Evolutionary conservation across 2,329 filamentous ascomycete genomes (phyloP).

Genomic region (Chrysosporium queenslandicum): DNA sequence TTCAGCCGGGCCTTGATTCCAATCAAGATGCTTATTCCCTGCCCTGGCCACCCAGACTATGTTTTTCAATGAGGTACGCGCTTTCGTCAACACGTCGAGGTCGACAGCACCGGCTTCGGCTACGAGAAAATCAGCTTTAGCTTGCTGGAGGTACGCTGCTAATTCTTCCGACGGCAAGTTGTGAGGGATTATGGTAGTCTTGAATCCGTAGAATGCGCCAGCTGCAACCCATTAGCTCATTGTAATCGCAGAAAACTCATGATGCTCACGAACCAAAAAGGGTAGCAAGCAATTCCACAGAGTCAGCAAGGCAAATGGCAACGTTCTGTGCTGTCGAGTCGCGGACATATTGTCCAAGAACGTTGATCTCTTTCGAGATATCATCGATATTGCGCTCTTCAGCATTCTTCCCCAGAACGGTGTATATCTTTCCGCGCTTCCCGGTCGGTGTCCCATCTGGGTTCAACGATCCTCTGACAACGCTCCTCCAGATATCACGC

Average conservation of each 20-base stretch:
- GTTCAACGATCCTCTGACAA: slow-evolving; percentile 53
- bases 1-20: slow-evolving; percentile 76
- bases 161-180: slow-evolving; percentile 61
- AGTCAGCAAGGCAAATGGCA: slow-evolving; percentile 87
- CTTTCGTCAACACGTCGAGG: slow-evolving; percentile 59
- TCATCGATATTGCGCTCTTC: slow-evolving; percentile 63
- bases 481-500: slow-evolving; percentile 78
- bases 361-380: slow-evolving; percentile 74
- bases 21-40: slow-evolving; percentile 86
- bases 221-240: slow-evolving; percentile 39
- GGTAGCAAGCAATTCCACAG: slow-evolving; percentile 70
- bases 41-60: slow-evolving; percentile 89
- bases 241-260: not conserved
- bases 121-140: slow-evolving; percentile 69
- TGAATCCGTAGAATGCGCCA: slow-evolving; percentile 79
- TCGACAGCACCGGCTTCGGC: slow-evolving; percentile 81
- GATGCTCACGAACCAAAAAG: slow-evolving; percentile 53
- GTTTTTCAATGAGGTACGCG: slow-evolving; percentile 60
- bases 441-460: slow-evolving; percentile 52
- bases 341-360: slow-evolving; percentile 69
- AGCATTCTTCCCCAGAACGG: slow-evolving; percentile 65
- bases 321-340: slow-evolving; percentile 61
- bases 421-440: slow-evolving; percentile 61
- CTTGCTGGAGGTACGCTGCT: slow-evolving; percentile 60
- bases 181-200: slow-evolving; percentile 75